phyloP scores from a whole-genome alignment of 1,284 basidiomycete genomes.

The Pseudozyma flocculosa region DNA sequence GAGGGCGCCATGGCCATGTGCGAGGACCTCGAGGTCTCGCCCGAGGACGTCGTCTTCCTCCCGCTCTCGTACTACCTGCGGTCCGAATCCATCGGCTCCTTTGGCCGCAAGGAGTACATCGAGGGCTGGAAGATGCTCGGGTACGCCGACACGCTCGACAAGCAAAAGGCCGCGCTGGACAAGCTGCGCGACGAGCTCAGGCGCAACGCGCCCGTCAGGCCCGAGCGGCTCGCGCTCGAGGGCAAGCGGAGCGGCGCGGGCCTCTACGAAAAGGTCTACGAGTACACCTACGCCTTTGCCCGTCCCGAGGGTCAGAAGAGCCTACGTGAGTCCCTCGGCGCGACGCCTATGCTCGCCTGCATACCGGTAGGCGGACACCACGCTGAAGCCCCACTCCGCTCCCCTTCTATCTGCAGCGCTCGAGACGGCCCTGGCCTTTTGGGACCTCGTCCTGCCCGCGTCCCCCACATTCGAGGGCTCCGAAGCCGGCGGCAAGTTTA shows the following conservation, averaged over 20 bases:
- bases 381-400: background rate
- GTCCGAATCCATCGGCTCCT: slow-evolving; percentile 47
- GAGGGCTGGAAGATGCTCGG: slow-evolving; percentile 51
- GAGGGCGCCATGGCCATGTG: slow-evolving; percentile 50
- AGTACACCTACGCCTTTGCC: slow-evolving; percentile 83
- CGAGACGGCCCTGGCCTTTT: slow-evolving; percentile 78
- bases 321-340: slow-evolving; percentile 50
- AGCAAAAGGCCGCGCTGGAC: slow-evolving; percentile 37
- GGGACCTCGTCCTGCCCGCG: slow-evolving; percentile 78
- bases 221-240: slow-evolving; percentile 21
- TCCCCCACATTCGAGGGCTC: slow-evolving; percentile 67
- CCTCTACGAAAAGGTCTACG: slow-evolving; percentile 79
- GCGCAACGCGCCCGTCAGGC: slow-evolving; percentile 32
- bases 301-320: slow-evolving; percentile 69
- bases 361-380: background rate
- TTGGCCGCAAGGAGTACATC: slow-evolving; percentile 40
- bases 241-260: slow-evolving; percentile 36
- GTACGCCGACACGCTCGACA: slow-evolving; percentile 35
- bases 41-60: slow-evolving; percentile 50
- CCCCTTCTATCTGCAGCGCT: slow-evolving; percentile 66
- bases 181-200: slow-evolving; percentile 37
- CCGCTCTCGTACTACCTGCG: slow-evolving; percentile 54
- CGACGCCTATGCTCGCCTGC: background rate
- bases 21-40: slow-evolving; percentile 42
- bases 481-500: slow-evolving; percentile 65